phyloP scores from a whole-genome alignment of 2,329 filamentous ascomycete genomes.

The Fusarium piperis region DNA sequence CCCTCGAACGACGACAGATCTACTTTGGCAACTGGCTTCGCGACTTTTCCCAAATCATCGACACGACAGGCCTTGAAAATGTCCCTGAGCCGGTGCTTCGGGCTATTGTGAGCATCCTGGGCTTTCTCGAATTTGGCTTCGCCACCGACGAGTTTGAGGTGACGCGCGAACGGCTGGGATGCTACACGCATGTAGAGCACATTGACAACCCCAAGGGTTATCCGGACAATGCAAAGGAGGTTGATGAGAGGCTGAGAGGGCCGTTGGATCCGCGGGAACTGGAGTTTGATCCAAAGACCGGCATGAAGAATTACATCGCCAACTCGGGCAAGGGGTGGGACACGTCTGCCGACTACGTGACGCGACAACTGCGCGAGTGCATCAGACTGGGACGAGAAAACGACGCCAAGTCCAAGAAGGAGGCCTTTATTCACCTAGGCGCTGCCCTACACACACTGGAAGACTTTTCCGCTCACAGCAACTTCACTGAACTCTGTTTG shows the following conservation, averaged over 20 bases:
- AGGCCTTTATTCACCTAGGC: constrained; percentile 60
- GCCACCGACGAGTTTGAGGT: constrained; percentile 84
- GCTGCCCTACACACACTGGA: constrained; percentile 78
- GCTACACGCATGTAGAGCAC: constrained; percentile 78
- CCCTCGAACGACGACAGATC: constrained; percentile 51
- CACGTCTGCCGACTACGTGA: constrained; percentile 83
- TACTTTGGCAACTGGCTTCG: constrained; percentile 60
- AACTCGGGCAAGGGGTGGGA: constrained; percentile 80
- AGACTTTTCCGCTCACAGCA: constrained; percentile 73
- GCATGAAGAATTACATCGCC: constrained; percentile 97
- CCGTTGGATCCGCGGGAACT: constrained; percentile 64
- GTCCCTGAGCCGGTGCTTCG: constrained; percentile 42
- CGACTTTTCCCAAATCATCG: constrained; percentile 82
- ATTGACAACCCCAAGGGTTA: constrained; percentile 82
- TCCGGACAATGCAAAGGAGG: constrained; percentile 77
- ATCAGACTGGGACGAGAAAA: constrained; percentile 72
- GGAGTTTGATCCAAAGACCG: constrained; percentile 74
- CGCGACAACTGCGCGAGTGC: constrained; percentile 72
- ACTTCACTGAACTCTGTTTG: constrained; percentile 78
- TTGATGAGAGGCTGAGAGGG: constrained; percentile 61
- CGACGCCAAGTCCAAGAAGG: constrained; percentile 24
- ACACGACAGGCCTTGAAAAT: constrained; percentile 60
- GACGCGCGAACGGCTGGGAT: constrained; percentile 77
- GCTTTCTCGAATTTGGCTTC: constrained; percentile 61
- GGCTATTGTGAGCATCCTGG: constrained; percentile 44